Percentiles rank a stretch among this genome's conserved stretches.
These are phyloP conservation scores for Candida corydali DNA, from an alignment of 805 yeast genomes.

Conservation along the genomic window DNA sequence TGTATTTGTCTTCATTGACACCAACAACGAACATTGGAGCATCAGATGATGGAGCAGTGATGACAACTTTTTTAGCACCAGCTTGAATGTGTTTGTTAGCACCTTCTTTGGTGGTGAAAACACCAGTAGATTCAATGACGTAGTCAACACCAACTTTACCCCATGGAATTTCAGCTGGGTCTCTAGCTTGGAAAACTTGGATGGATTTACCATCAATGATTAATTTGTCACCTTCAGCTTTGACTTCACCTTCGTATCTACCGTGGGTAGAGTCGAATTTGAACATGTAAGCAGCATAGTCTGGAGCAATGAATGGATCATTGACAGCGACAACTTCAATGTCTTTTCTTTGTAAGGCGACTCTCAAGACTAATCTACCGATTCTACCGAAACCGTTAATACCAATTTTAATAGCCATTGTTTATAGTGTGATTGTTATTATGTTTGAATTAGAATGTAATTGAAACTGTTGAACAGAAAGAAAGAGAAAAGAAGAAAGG, in stretches of 20 bases:
- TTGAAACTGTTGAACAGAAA: background rate
- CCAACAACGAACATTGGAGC: conserved; percentile 96
- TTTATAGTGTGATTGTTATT: too few species aligned
- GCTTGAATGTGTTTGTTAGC: conserved; percentile 82
- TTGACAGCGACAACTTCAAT: conserved; percentile 84
- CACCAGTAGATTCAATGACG: conserved; percentile 94
- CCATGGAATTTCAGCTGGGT: conserved; percentile 89
- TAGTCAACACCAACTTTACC: conserved; percentile 74
- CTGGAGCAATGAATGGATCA: conserved; percentile 87
- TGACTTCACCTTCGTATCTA: conserved; percentile 70
- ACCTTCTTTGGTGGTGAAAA: conserved; percentile 78
- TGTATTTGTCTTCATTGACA: conserved; percentile 80
- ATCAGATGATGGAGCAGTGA: conserved; percentile 90
- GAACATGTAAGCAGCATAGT: conserved; percentile 93
- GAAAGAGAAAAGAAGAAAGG: conserved; percentile 4
- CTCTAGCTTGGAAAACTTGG: conserved; percentile 71
- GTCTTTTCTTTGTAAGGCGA: conserved; percentile 69
- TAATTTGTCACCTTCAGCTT: conserved; percentile 52
- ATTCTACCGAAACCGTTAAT: conserved; percentile 95
- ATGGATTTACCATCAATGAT: conserved; percentile 68
- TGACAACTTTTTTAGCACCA: conserved; percentile 93
- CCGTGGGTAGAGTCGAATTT: conserved; percentile 95
- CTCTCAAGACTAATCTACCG: conserved; percentile 85
- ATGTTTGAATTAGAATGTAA: background rate
- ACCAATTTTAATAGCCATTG: conserved; percentile 69